phyloP scores from a whole-genome alignment of 768 basidiomycete species.

The Podaxis carcinomalis region DNA sequence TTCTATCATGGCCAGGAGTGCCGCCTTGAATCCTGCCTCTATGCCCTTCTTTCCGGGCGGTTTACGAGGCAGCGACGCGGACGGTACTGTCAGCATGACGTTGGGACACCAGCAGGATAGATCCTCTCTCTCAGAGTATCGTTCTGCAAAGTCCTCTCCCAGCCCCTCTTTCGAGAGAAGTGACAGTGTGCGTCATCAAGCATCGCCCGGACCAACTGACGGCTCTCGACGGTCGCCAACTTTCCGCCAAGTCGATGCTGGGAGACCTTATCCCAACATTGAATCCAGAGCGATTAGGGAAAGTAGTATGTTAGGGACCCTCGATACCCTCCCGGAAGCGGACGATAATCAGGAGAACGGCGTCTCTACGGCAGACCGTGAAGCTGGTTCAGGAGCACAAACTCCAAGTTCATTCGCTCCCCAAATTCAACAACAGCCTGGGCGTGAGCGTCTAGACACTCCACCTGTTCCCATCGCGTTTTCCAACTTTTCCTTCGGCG shows the following conservation, averaged over 20 bases:
- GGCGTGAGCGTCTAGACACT: slow-evolving; percentile 35
- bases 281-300: slow-evolving; percentile 41
- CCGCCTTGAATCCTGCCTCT: slow-evolving; percentile 75
- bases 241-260: slow-evolving; percentile 40
- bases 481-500: slow-evolving; percentile 38
- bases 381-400: slow-evolving; percentile 16
- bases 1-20: slow-evolving; percentile 66
- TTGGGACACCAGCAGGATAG: slow-evolving; percentile 46
- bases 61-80: slow-evolving; percentile 54
- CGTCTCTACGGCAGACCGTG: slow-evolving; percentile 18
- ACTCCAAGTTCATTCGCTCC: slow-evolving; percentile 28
- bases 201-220: slow-evolving; percentile 33
- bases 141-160: slow-evolving; percentile 67
- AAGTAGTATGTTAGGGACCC: slow-evolving; percentile 41
- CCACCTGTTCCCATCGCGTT: slow-evolving; percentile 39
- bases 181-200: slow-evolving; percentile 30
- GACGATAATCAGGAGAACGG: slow-evolving; percentile 35
- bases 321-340: slow-evolving; percentile 52
- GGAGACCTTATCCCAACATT: slow-evolving; percentile 34
- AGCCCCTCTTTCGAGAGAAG: slow-evolving; percentile 45
- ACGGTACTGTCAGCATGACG: slow-evolving; percentile 37
- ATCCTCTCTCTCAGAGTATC: slow-evolving; percentile 54
- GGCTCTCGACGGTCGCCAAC: slow-evolving; percentile 41
- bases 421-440: slow-evolving; percentile 25
- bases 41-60: slow-evolving; percentile 82